Conservation (phyloP, 768 basidiomycete genomes). For the Boletellus sp. region DNA sequence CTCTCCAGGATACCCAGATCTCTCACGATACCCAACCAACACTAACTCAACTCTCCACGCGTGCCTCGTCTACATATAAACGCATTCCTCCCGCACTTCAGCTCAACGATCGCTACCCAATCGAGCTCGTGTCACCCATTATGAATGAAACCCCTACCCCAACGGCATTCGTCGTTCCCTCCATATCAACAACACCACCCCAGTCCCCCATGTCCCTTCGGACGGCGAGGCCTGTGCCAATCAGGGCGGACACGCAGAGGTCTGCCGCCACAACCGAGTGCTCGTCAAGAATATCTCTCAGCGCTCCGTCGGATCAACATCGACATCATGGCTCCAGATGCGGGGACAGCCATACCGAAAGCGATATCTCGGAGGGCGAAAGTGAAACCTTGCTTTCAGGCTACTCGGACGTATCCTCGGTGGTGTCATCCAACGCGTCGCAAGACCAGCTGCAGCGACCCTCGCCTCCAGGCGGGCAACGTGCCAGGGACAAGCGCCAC, state of each 20-base stretch:
- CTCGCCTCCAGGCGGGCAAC: slow-evolving; percentile 18
- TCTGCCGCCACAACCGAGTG: slow-evolving; percentile 8
- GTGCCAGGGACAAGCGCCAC: slow-evolving; percentile 33
- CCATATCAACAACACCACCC: slow-evolving; percentile 50
- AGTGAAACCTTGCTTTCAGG: slow-evolving; percentile 28
- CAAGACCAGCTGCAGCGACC: slow-evolving; percentile 22
- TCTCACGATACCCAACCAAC: slow-evolving; percentile 22
- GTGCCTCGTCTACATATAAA: slow-evolving; percentile 13
- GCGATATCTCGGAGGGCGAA: slow-evolving; percentile 33
- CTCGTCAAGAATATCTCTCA: slow-evolving; percentile 28
- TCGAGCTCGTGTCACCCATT: slow-evolving; percentile 15
- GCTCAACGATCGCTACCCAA: slow-evolving; percentile 20
- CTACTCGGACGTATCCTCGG: slow-evolving; percentile 36
- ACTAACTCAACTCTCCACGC: slow-evolving; percentile 7
- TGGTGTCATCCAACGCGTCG: slow-evolving; percentile 28
- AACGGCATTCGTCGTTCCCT: slow-evolving; percentile 48
- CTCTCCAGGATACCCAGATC: slow-evolving; percentile 34
- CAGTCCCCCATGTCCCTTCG: slow-evolving; percentile 33
- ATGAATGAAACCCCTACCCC: slow-evolving; percentile 27
- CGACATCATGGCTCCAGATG: slow-evolving; percentile 20
- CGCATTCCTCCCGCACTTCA: slow-evolving; percentile 29
- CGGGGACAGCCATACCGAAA: slow-evolving; percentile 26
- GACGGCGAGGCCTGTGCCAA: slow-evolving; percentile 16
- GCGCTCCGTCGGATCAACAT: slow-evolving; percentile 25
- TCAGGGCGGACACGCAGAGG: slow-evolving; percentile 11